Conservation (phyloP, 805 yeast species). For the Starmerella sp. region DNA sequence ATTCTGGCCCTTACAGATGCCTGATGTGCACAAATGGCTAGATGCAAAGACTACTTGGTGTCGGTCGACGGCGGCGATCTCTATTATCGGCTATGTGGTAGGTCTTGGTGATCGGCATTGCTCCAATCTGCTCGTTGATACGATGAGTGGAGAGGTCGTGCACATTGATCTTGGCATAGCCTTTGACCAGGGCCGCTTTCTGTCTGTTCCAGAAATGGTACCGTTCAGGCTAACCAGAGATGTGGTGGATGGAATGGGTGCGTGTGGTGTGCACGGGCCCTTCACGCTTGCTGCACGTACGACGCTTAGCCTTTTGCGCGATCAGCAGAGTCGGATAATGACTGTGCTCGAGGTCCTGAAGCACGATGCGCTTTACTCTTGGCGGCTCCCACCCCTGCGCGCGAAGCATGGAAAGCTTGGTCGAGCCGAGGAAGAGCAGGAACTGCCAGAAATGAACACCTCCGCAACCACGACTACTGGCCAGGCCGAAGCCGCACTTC, state of each 20-base stretch:
- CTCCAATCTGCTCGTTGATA: conserved; percentile 77
- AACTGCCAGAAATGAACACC: conserved; percentile 5
- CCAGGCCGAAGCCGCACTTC: conserved; percentile 73
- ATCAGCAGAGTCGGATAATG: conserved; percentile 55
- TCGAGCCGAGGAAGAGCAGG: background rate
- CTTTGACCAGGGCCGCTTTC: conserved; percentile 78
- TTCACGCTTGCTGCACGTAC: conserved; percentile 65
- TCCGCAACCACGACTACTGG: conserved; percentile 23
- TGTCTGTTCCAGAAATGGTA: conserved; percentile 83
- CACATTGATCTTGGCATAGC: conserved; percentile 96
- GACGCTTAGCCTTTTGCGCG: conserved; percentile 55
- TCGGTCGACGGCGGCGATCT: conserved; percentile 69
- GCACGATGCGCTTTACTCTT: conserved; percentile 87
- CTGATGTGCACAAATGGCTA: conserved; percentile 66
- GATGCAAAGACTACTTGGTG: conserved; percentile 51
- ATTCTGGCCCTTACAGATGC: conserved; percentile 59
- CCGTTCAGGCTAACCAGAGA: conserved; percentile 90
- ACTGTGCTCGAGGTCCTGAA: conserved; percentile 74
- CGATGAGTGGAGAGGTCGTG: conserved; percentile 75
- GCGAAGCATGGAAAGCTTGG: conserved; percentile 14
- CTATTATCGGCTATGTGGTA: conserved; percentile 75
- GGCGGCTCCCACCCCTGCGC: conserved; percentile 73
- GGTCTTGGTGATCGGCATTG: conserved; percentile 96
- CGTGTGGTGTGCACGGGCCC: conserved; percentile 70
- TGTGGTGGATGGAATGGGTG: conserved; percentile 85